Evolutionary conservation across 805 yeast genomes (phyloP), one percentile per base, ranked within the genome.

Genomic region (Saturnispora serradocipensis): DNA sequence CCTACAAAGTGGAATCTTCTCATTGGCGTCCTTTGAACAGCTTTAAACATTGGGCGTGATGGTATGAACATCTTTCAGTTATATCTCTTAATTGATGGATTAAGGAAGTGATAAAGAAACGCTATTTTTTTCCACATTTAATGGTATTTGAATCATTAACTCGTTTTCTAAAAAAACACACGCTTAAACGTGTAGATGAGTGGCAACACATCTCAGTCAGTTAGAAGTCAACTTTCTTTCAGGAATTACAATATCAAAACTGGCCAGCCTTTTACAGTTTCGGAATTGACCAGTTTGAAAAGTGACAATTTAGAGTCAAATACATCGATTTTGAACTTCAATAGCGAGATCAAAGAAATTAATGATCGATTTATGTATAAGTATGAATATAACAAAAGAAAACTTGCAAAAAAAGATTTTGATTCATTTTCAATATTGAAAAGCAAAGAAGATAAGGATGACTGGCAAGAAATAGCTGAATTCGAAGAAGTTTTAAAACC

Each of bases 181-280:
- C 34, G 34, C 15, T 30, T 2, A 30, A 30, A 30, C 13, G 11
- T 30, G 34, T 15, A 24, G 3, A 40, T 40, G 44, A 10, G 15
- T 40, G 44, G 24, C 4, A 10, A 18, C 11, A n/a, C 7, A 22
- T 22, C 30, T 6, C 13, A 15, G 36, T 22, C 24, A 2, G 6
- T 35, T 3, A 20, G 48, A 34, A 20, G 32, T 22, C 22, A 20
- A 18, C 50, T 57, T 44, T 51, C 51, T 20, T 53, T 43, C 22
- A 50, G 59, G 36, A 59, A 58, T 27, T 59, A 52, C 38, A 55
- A 58, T 38, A 52, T 53, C 3, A 24, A 34, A 4, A 49, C 52
- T 5, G 46, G 53, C 7, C 49, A 52, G n/a, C 61, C 58, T 11
- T 44, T 55, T 22, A 34, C 57, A 5, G 56, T 60, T 1, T 38